Conservation (phyloP, 2,329 filamentous ascomycete species). For the Paecilomyces formosus region DNA sequence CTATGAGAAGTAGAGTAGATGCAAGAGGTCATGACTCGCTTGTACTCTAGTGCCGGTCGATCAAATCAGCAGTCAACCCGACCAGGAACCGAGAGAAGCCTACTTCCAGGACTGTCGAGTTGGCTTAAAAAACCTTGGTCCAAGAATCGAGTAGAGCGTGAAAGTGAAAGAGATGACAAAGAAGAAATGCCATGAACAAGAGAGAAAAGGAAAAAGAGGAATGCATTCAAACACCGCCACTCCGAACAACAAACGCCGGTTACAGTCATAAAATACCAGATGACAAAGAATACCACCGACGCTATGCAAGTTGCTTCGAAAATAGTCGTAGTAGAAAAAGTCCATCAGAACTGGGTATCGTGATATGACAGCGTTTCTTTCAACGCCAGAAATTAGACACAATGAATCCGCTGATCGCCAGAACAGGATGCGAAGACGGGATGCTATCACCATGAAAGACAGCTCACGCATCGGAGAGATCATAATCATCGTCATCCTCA, state of each 20-base stretch:
- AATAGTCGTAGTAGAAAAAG: constrained; percentile 9
- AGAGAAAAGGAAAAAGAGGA: background rate
- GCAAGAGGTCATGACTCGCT: background rate
- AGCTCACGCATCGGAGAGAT: constrained; percentile 17
- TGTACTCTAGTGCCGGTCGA: background rate
- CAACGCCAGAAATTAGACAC: background rate
- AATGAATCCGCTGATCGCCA: background rate
- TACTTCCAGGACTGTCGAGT: background rate
- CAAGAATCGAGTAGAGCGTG: background rate
- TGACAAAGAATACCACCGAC: constrained; percentile 27
- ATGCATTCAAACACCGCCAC: constrained; percentile 2
- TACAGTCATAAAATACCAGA: constrained; percentile 23
- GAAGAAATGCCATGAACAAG: background rate
- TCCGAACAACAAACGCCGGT: constrained; percentile 25
- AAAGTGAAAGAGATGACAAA: background rate
- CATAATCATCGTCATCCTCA: constrained; percentile 24
- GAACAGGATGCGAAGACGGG: background rate
- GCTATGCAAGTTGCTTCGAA: constrained; percentile 31
- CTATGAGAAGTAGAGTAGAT: background rate
- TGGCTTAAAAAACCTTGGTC: background rate
- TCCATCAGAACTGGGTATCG: constrained; percentile 31
- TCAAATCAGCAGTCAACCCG: background rate
- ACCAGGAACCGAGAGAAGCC: background rate
- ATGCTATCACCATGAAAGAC: background rate
- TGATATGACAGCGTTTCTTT: constrained; percentile 8